These are phyloP conservation scores for Urostyla sp. DNA, from an alignment of 73 alveolate species.

Conservation along the genomic window DNA sequence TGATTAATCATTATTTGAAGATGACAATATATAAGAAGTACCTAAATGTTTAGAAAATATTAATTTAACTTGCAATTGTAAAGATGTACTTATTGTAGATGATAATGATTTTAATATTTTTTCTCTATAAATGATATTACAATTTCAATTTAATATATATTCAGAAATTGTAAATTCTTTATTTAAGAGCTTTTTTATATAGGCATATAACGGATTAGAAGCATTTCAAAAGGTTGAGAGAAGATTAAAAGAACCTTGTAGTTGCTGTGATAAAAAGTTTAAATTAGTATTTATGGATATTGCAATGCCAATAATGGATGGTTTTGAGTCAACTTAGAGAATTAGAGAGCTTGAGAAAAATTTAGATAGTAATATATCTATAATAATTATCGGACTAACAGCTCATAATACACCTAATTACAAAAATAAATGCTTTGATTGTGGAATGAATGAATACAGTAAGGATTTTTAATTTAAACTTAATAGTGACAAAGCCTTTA, in stretches of 20 bases:
- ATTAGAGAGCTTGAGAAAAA: background rate
- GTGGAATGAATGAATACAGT: background rate
- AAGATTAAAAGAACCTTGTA: background rate
- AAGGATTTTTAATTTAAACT: no score
- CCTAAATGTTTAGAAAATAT: background rate
- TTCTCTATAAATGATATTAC: background rate
- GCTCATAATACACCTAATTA: background rate
- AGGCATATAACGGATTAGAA: conserved; percentile 43
- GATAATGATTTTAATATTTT: conserved; percentile 41
- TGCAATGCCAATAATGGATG: background rate
- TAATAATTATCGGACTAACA: background rate
- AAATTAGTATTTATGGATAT: background rate
- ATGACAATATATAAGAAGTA: background rate
- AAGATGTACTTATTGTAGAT: conserved; percentile 17
- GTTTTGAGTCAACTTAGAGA: background rate
- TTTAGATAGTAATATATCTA: background rate
- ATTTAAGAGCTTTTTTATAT: background rate
- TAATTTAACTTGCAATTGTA: background rate
- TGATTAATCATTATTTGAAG: background rate
- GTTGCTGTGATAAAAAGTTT: background rate
- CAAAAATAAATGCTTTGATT: background rate
- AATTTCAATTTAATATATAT: background rate
- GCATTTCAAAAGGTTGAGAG: background rate
- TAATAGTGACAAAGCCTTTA: background rate
- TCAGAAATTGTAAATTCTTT: background rate